Percentiles rank a stretch among this genome's conserved stretches.
These are phyloP conservation scores for Aspergillus unguis DNA, from an alignment of 2,329 filamentous ascomycete species.

Conservation along the genomic window DNA sequence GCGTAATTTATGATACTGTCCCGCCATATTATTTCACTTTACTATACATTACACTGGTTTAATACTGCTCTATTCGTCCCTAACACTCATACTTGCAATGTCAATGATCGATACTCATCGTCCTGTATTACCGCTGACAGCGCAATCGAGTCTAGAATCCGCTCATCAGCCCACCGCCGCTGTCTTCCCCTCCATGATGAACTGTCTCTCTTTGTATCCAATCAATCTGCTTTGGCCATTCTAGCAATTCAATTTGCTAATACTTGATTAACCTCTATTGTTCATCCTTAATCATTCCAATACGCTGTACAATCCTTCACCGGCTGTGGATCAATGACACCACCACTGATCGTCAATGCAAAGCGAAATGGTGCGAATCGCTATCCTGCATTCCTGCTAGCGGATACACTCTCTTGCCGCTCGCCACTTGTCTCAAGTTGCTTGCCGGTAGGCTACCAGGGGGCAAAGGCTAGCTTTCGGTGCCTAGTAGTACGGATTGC, in stretches of 20 bases:
- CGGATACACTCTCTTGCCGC: conserved; percentile 1
- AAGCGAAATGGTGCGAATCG: conserved; percentile 11
- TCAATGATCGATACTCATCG: neutral
- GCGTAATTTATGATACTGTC: neutral
- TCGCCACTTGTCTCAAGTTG: conserved; percentile 9
- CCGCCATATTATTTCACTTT: neutral
- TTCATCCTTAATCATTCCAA: conserved; percentile 7
- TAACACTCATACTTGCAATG: neutral
- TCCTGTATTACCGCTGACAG: conserved; percentile 1
- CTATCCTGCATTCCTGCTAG: neutral
- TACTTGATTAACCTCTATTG: conserved; percentile 9
- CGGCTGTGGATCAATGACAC: conserved; percentile 17
- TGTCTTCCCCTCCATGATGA: neutral
- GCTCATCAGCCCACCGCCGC: conserved; percentile 11
- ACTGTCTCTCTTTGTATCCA: no score
- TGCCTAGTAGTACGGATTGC: neutral
- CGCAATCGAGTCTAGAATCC: conserved; percentile 17
- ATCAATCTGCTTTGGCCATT: no score
- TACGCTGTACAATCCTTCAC: conserved; percentile 8
- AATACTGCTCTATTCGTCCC: neutral
- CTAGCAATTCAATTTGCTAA: neutral
- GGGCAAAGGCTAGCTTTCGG: neutral
- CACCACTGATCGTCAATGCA: conserved; percentile 17
- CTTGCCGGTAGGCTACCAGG: neutral
- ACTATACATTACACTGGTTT: neutral